These are phyloP conservation scores for Oryza nivara DNA, from an alignment of 176 grass and related monocot genomes.

Conservation along the genomic window DNA sequence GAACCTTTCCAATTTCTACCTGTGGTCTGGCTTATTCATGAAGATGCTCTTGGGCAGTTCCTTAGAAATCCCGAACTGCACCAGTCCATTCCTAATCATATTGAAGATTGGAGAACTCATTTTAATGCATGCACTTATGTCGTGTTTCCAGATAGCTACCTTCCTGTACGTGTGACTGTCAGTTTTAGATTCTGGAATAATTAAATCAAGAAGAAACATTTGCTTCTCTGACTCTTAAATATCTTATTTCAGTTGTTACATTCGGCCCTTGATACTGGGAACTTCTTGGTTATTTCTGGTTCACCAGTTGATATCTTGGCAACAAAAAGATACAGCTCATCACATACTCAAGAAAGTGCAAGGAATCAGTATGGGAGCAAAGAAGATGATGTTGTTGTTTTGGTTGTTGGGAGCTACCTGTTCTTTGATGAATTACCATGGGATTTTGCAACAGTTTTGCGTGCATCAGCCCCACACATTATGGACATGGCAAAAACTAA, in stretches of 20 bases:
- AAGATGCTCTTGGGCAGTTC: slow-evolving; percentile 74
- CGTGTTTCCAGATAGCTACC: slow-evolving; percentile 87
- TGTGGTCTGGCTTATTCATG: slow-evolving; percentile 90
- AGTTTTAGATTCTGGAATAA: slow-evolving; percentile 24
- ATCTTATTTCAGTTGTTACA: slow-evolving; percentile 82
- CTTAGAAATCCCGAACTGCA: slow-evolving; percentile 46
- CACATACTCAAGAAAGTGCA: slow-evolving; percentile 49
- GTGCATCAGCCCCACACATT: slow-evolving; percentile 60
- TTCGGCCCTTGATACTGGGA: slow-evolving; percentile 68
- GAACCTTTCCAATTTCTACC: slow-evolving; percentile 85
- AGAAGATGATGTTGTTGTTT: slow-evolving; percentile 69
- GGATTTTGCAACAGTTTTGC: slow-evolving; percentile 69
- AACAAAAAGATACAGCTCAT: slow-evolving; percentile 55
- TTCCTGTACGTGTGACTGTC: slow-evolving; percentile 60
- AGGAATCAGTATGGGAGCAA: slow-evolving; percentile 66
- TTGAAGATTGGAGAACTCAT: slow-evolving; percentile 81
- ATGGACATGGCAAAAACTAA: slow-evolving; percentile 57
- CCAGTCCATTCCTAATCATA: slow-evolving; percentile 48
- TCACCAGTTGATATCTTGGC: slow-evolving; percentile 72
- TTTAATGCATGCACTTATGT: slow-evolving; percentile 79
- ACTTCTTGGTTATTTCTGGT: slow-evolving; percentile 92
- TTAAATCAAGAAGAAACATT: slow-evolving; percentile 23
- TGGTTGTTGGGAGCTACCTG: slow-evolving; percentile 80
- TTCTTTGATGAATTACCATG: slow-evolving; percentile 83
- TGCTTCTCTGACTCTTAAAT: slow-evolving; percentile 36